Conservation (phyloP, 2,329 filamentous ascomycete species). For the Ophiosphaerella narmari region DNA sequence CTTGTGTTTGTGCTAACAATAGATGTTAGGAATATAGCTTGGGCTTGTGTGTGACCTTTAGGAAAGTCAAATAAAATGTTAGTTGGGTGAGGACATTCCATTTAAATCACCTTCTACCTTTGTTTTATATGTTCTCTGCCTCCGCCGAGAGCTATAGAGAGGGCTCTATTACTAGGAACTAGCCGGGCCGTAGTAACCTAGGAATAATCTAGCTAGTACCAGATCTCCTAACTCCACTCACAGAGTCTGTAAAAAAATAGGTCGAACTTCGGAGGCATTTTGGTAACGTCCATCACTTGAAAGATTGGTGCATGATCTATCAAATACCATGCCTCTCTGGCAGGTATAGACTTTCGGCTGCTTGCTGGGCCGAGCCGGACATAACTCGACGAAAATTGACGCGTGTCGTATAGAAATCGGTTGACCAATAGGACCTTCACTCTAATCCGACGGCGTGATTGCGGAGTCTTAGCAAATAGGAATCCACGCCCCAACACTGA, state of each 20-base stretch:
- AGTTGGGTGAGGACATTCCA: background rate
- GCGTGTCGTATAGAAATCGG: too few relatives aligned
- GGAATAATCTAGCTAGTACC: too few relatives aligned
- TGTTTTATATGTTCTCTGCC: background rate
- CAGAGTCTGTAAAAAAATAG: background rate
- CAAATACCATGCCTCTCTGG: background rate
- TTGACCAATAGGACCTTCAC: too few relatives aligned
- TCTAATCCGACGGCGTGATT: background rate
- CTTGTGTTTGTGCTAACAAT: background rate
- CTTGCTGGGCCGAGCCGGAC: background rate
- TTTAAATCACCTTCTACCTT: background rate
- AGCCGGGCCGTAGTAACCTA: too few relatives aligned
- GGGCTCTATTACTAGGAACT: too few relatives aligned
- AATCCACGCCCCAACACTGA: background rate
- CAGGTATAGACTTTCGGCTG: background rate
- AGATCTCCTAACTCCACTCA: background rate
- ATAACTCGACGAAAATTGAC: background rate
- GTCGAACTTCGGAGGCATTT: background rate
- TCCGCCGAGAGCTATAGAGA: too few relatives aligned
- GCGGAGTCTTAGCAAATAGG: background rate
- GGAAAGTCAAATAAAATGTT: background rate
- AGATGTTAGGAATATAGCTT: background rate
- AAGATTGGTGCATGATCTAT: background rate
- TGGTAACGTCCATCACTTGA: background rate
- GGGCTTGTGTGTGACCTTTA: background rate